Evolutionary conservation across 2,329 filamentous ascomycete genomes (phyloP), one percentile per base, ranked within the genome.

Genomic region (Monilinia fructigena): DNA sequence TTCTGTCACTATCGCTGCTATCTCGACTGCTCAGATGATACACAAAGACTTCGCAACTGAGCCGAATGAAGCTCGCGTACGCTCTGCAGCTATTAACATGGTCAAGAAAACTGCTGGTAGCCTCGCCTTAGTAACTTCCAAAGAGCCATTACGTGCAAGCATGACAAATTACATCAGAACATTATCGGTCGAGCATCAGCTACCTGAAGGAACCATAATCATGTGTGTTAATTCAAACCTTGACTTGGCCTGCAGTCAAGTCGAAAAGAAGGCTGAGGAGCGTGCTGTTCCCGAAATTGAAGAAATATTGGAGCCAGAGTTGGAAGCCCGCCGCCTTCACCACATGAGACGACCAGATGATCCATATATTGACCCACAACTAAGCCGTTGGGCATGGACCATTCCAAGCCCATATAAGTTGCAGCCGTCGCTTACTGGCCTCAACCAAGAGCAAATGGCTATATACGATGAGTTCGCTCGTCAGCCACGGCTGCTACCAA

Each of bases 201-300:
- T 99, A 69, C 92, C 95, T 0, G 95, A 99, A 79, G 95, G 95
- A 8, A 91, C 95, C 42, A 95, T 99, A 68, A 86, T 98, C 66
- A 97, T 99, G 92, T 98, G 96, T 78, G 94, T 99, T 68, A 99
- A 98, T 77, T 94, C 96, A 71, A 99, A 99, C 76, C 84, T 99
- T 40, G 95, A 99, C 72, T 85, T 93, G 52, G 94, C 96, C 56
- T 98, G 95, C 75, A 90, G 86, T 72, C 91, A 97, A 69, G 96
- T 99, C 55, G 95, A 99, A 78, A 93, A 95, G 77, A 93, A 95
- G 63, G 96, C 95, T 3, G 94, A 98, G 77, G 91, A 96, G 74
- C 91, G 94, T 68, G 95, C 95, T 12, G 82, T 97, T 50, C 90
- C 92, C 2, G 95, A 99, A 77, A 98, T 99, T 67, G 94, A 99